phyloP scores from a whole-genome alignment of 176 grass and related monocot species.

The Musa beccarii region DNA sequence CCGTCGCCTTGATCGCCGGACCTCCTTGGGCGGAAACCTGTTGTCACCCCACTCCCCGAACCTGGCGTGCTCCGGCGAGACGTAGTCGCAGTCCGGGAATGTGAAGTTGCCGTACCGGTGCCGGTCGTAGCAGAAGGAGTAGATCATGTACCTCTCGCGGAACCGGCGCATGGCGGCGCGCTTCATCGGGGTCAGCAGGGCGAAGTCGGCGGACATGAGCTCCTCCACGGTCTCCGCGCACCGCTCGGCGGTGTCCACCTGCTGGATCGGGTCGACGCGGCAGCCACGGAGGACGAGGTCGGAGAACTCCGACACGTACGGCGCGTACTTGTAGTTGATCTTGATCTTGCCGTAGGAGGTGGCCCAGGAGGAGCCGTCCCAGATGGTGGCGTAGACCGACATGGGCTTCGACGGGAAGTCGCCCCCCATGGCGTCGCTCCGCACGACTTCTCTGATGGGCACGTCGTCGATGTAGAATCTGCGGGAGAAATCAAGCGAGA shows the following conservation, averaged over 20 bases:
- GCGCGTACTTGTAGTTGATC: constrained; percentile 69
- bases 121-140: constrained; percentile 61
- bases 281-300: constrained; percentile 46
- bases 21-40: constrained; percentile 29
- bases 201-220: constrained; percentile 45
- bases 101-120: constrained; percentile 36
- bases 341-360: constrained; percentile 59
- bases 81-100: constrained; percentile 74
- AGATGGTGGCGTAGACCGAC: constrained; percentile 87
- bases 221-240: constrained; percentile 40
- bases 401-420: constrained; percentile 84
- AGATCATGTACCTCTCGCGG: constrained; percentile 44
- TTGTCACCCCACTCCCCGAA: constrained; percentile 64
- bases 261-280: constrained; percentile 6
- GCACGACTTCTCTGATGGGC: constrained; percentile 58
- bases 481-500: not conserved
- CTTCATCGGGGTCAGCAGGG: constrained; percentile 53
- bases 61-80: constrained; percentile 8
- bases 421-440: constrained; percentile 38
- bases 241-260: constrained; percentile 15
- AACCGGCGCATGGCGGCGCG: constrained; percentile 56
- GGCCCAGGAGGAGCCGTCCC: constrained; percentile 83
- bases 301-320: constrained; percentile 52
- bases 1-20: constrained; percentile 21
- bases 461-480: constrained; percentile 65